Conservation (phyloP, 805 yeast genomes). For the Kodamaea nitidulidarum region DNA sequence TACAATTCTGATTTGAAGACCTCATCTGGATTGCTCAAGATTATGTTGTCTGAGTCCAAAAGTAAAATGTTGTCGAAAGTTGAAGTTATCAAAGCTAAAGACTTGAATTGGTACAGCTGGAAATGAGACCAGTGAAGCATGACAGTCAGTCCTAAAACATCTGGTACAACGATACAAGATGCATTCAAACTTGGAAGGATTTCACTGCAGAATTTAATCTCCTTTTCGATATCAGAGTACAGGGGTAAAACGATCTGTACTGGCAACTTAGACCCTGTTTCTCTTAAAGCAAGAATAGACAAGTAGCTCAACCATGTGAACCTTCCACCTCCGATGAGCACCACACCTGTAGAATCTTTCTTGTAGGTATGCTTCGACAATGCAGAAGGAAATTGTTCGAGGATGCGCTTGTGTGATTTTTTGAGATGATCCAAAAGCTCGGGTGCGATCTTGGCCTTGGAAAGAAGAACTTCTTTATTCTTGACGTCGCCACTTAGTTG, state of each 20-base stretch:
- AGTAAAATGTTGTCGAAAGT: constrained; percentile 32
- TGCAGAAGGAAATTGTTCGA: constrained; percentile 19
- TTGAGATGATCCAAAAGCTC: constrained; percentile 21
- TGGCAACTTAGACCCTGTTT: constrained; percentile 36
- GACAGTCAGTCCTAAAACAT: constrained; percentile 48
- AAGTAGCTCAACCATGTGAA: constrained; percentile 36
- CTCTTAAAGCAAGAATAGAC: constrained; percentile 29
- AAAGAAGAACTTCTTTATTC: constrained; percentile 22
- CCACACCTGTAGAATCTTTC: constrained; percentile 27
- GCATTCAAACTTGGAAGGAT: constrained; percentile 62
- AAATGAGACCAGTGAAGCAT: constrained; percentile 39
- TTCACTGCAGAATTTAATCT: constrained; percentile 36
- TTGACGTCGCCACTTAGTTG: constrained; percentile 14
- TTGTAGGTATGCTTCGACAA: constrained; percentile 17
- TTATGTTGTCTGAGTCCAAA: constrained; percentile 34
- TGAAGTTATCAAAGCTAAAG: constrained; percentile 43
- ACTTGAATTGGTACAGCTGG: constrained; percentile 65
- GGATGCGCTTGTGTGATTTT: constrained; percentile 19
- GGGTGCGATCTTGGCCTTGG: constrained; percentile 24
- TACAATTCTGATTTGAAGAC: constrained; percentile 28
- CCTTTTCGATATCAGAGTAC: constrained; percentile 28
- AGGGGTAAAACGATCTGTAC: constrained; percentile 37
- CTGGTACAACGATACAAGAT: constrained; percentile 53
- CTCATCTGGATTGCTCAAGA: constrained; percentile 27
- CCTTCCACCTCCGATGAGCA: constrained; percentile 32